Percentiles rank a stretch among this genome's conserved stretches.
Evolutionary conservation across 2,329 filamentous ascomycete genomes (phyloP).

Genomic region (Metarhizium album): DNA sequence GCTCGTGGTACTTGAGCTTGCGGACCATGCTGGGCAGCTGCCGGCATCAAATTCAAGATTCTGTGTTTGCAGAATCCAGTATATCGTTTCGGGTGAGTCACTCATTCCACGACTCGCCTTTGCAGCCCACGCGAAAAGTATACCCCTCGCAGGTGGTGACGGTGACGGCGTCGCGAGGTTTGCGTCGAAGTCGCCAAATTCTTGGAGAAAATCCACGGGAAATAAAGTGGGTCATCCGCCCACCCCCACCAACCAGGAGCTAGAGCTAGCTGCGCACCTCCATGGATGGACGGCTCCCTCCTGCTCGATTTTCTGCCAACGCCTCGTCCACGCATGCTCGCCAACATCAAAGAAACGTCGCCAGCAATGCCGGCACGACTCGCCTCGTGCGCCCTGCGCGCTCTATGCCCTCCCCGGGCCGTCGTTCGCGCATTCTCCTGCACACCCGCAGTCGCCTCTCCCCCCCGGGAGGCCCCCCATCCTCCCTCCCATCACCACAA

Average conservation of each 20-base stretch:
- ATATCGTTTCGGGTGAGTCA: no score
- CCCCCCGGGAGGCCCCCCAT: constrained; percentile 13
- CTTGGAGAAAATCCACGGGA: not conserved
- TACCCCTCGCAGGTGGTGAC: no score
- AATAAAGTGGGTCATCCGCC: not conserved
- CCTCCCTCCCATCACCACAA: not conserved
- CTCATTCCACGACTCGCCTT: no score
- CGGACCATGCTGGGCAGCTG: constrained; percentile 60
- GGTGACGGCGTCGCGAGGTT: not conserved
- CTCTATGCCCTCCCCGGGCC: not conserved
- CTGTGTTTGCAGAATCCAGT: no score
- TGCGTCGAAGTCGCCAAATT: not conserved
- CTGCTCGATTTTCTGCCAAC: no score
- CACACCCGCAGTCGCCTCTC: constrained; percentile 14
- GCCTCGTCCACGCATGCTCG: no score
- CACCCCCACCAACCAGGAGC: not conserved
- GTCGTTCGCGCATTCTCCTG: constrained; percentile 19
- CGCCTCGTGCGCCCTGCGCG: not conserved
- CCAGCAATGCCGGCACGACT: constrained; percentile 6
- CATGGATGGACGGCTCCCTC: no score
- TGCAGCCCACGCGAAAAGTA: no score
- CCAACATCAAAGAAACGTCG: not conserved
- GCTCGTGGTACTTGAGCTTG: constrained; percentile 93
- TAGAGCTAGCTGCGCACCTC: not conserved
- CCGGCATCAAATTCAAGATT: no score